Base-by-base conservation (phyloP, 2,329 filamentous ascomycete species). In the Aureobasidium pullulans region DNA sequence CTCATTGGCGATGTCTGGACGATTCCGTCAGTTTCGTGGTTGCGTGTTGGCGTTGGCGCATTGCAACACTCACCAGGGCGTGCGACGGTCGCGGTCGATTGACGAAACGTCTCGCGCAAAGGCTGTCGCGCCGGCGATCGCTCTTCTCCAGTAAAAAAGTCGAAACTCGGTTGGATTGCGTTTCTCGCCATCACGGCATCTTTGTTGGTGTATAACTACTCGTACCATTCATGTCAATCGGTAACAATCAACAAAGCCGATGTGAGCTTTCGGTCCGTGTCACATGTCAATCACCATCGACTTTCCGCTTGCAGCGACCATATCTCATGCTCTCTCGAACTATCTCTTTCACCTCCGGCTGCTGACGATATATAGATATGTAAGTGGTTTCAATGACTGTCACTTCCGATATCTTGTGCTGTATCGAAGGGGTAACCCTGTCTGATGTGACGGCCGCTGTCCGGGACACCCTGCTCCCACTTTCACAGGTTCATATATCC, bases 1-100 rank as follows among this genome's bases (percentile, higher is more conserved):
- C 68, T 97, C 92, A 61, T 83, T 86, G 65, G 71, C 69, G 63
- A 71, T 68, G 32, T 61, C 59, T 57, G 31, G 2, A 23, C 13
- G n/a, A 4, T 1, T 4, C 6, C 28, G 15, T 46, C 54, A 32
- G 54, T 31, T 13, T 32, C 34, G 23, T 37, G 9, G 29, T n/a
- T 32, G 16, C 37, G 37, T 42, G 10, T 32, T 23, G 48, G 34
- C 34, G 34, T 36, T 9, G 44, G 28, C n/a, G n/a, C 13, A n/a
- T 28, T 3, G 11, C 52, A 44, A 37, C 15, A 66, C 66, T 40
- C 31, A 65, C 65, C 67, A 47, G 73, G 64, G n/a, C 71, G 67
- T 15, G 72, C 67, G 3, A 68, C 70, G 57, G 72, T 63, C 67
- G 67, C 60, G 65, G 72, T 72, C 7, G 76, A 77, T 57, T 75